Evolutionary conservation across 1,284 basidiomycete genomes (phyloP).

Genomic region (Sanghuangporus baumii): DNA sequence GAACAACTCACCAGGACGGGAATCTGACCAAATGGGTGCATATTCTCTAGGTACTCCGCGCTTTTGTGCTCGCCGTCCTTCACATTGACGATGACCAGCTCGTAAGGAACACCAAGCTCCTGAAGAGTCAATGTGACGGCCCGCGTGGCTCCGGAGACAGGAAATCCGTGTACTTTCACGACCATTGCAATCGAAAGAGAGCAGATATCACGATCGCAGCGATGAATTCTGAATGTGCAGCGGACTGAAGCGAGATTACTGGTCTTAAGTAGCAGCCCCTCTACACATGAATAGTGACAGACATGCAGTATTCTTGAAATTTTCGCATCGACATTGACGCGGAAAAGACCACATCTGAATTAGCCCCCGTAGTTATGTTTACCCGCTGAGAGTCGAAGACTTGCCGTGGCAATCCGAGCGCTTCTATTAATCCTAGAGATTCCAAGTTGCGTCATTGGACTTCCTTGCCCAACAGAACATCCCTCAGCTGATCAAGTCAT

Average conservation of each 20-base stretch:
- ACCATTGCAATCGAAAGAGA: not conserved
- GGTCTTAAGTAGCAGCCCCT: no score
- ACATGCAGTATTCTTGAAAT: no score
- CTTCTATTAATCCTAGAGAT: no score
- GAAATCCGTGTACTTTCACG: slow-evolving; percentile 17
- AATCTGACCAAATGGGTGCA: slow-evolving; percentile 63
- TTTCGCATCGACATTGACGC: no score
- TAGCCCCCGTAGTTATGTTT: no score
- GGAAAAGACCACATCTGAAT: no score
- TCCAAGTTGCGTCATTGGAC: no score
- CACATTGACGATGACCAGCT: slow-evolving; percentile 19
- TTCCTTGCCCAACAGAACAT: no score
- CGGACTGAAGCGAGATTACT: not conserved
- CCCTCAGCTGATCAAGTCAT: no score
- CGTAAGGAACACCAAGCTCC: slow-evolving; percentile 20
- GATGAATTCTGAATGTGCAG: not conserved
- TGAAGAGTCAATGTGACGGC: slow-evolving; percentile 14
- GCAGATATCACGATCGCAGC: not conserved
- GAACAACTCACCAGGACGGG: slow-evolving; percentile 32
- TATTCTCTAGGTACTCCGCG: slow-evolving; percentile 32
- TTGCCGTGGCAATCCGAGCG: no score
- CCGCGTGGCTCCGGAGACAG: slow-evolving; percentile 19
- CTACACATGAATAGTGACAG: no score
- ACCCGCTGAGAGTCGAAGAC: no score
- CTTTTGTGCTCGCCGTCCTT: slow-evolving; percentile 39